Base-by-base conservation (phyloP, 164 flowering plant genomes). In the Platanus orientalis region DNA sequence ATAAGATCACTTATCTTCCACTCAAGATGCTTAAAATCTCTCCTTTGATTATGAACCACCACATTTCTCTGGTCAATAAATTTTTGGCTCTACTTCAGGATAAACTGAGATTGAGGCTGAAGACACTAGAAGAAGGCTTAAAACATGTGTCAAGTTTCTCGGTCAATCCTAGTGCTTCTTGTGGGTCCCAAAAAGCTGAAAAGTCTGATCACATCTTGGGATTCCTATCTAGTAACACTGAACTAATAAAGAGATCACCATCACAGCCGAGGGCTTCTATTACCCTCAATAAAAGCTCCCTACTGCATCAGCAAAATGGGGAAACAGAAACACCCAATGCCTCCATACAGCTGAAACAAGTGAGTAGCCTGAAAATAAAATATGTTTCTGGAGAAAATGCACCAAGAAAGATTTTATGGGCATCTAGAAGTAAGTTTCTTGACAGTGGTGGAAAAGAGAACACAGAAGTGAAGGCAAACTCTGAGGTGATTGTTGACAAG, bases 91-190 rank as follows among this genome's bases (percentile, higher is more conserved):
- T 49, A 57, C 17, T 69, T 21, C 80, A 92, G 98, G 98, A 93
- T 17, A 93, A 87, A 67, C 45, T 89, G 56, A 87, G 74, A 67
- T 47, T 87, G 76, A 80, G 98, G 81, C 74, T 94, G 52, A 84
- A 79, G 75, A 87, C 85, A 32, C 56, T 89, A 65, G 98, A 94
- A 75, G 96, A 90, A 57, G 95, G 95, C 50, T 64, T 94, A 50
- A 88, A 81, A 76, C 80, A 77, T 2, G 79, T 63, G 13, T 58
- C 87, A 11, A 76, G 72, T 64, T 67, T 64, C 67, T 65, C 84
- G 2, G 47, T 4, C 34, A 75, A 69, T 71, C 56, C 75, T 12
- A 69, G 66, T 28, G 53, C 69, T 14, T 68, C 69, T 25, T 29
- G 44, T 65, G 67, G 62, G 16, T 61, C 84, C 6, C 77, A 78